Conservation (phyloP, 495 filamentous ascomycete species). For the Podospora tetraspora region DNA sequence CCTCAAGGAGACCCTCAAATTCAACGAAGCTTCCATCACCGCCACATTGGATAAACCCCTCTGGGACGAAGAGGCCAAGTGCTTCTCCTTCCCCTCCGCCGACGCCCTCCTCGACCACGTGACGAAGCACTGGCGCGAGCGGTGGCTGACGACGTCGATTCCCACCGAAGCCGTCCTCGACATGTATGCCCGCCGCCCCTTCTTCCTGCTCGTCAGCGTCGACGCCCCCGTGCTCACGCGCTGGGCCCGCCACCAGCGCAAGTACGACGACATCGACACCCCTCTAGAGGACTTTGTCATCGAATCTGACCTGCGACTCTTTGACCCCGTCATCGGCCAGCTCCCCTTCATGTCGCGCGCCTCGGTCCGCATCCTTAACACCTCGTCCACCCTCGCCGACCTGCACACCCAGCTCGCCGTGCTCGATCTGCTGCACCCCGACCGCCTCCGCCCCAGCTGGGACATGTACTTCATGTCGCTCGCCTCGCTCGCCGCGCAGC, state of each 20-base stretch:
- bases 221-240: constrained; percentile 81
- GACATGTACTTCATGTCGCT: constrained; percentile 97
- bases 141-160: constrained; percentile 81
- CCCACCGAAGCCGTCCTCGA: constrained; percentile 63
- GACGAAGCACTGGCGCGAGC: constrained; percentile 74
- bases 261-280: constrained; percentile 68
- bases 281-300: constrained; percentile 72
- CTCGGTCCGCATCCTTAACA: constrained; percentile 79
- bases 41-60: not conserved
- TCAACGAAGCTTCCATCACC: constrained; percentile 41
- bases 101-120: constrained; percentile 72
- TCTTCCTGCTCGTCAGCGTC: constrained; percentile 87
- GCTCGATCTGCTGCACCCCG: constrained; percentile 69
- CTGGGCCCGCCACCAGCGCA: constrained; percentile 41
- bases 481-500: constrained; percentile 81
- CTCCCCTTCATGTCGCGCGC: constrained; percentile 71
- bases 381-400: constrained; percentile 61
- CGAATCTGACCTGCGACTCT: constrained; percentile 64
- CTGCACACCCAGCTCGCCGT: constrained; percentile 61
- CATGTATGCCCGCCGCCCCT: constrained; percentile 68
- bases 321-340: constrained; percentile 58
- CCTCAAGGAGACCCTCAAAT: constrained; percentile 70
- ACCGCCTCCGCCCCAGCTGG: constrained; percentile 87
- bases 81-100: constrained; percentile 49
- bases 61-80: constrained; percentile 14